Evolutionary conservation across 495 filamentous ascomycete genomes (phyloP), one percentile per base, ranked within the genome.

Genomic region (Hypoxylon lenormandii): DNA sequence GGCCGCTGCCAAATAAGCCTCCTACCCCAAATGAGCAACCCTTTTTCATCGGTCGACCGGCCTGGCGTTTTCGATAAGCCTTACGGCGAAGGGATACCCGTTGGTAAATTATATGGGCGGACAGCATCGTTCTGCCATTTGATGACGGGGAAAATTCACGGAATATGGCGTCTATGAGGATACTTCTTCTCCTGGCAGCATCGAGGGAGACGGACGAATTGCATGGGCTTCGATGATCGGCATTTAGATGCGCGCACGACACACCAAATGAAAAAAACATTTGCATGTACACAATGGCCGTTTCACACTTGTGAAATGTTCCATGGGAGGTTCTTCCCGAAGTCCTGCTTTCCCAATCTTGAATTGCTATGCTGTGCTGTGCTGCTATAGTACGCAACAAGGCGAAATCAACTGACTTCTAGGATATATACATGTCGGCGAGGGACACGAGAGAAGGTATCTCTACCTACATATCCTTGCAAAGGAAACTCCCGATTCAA

Each of bases 291-390:
- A 82, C 80, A 83, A 87, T 86, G 85, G 85, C 85, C 85, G 79
- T 86, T 86, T 86, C 84, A 85, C 84, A 80, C 78, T 60, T 81
- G 84, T 86, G 83, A 86, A 82, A 85, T 86, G 85, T 72, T 87
- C 85, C 85, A 85, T 87, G 84, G 85, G 85, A 86, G 84, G 78
- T 84, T 73, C 48, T 72, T 87, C 85, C 85, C 83, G 85, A 87
- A 87, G 82, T 78, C 78, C 74, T 72, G 57, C 52, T 69, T 47
- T 43, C 36, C 28, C 28, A 50, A 59, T 26, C 45, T 30, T 52
- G 52, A 40, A 57, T 40, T 50, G 36, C 4, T 15, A 43, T 60
- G 23, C 33, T 45, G 10, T 55, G 38, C 40, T 42, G 38, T 64
- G 45, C 40, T 18, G 42, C 61, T 46, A 15, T 66, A 55, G 15